Percentiles rank a stretch among this genome's conserved stretches.
Conservation (phyloP, 495 filamentous ascomycete species). For the Hypoxylon lenormandii region DNA sequence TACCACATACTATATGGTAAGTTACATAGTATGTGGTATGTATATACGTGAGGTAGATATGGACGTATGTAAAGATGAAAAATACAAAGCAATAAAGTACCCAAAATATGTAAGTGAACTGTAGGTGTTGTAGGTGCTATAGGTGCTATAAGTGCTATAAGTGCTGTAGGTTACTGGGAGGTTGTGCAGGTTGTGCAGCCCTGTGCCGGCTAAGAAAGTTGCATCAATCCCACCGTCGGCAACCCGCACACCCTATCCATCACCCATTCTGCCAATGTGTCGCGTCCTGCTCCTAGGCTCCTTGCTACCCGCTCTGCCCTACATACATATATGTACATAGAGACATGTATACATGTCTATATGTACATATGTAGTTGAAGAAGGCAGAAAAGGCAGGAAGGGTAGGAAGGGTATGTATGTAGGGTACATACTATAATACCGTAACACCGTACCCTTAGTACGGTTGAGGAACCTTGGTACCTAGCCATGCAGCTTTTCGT, state of each 20-base stretch:
- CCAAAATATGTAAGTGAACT: neutral
- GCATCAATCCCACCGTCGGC: conserved; percentile 36
- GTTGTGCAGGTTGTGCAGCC: conserved; percentile 31
- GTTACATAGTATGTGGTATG: no score
- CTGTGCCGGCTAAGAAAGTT: conserved; percentile 38
- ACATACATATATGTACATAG: neutral
- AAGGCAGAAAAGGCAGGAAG: no score
- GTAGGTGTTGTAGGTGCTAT: neutral
- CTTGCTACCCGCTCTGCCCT: neutral
- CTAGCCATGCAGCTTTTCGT: neutral
- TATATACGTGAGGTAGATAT: no score
- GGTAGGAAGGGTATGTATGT: conserved; percentile 7
- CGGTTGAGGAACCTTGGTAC: no score
- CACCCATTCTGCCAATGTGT: neutral
- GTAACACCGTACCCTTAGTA: conserved; percentile 6
- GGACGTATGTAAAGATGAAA: no score
- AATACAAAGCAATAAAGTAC: conserved; percentile 4
- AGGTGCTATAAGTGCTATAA: no score
- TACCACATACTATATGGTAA: neutral
- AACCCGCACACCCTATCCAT: conserved; percentile 16
- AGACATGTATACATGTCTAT: no score
- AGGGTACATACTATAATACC: conserved; percentile 10
- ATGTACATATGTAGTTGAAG: no score
- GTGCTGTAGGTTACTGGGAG: neutral
- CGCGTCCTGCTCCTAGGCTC: conserved; percentile 8